Evolutionary conservation across 441 rosid species (phyloP).

Genomic region (Pelargonium citronellum): DNA sequence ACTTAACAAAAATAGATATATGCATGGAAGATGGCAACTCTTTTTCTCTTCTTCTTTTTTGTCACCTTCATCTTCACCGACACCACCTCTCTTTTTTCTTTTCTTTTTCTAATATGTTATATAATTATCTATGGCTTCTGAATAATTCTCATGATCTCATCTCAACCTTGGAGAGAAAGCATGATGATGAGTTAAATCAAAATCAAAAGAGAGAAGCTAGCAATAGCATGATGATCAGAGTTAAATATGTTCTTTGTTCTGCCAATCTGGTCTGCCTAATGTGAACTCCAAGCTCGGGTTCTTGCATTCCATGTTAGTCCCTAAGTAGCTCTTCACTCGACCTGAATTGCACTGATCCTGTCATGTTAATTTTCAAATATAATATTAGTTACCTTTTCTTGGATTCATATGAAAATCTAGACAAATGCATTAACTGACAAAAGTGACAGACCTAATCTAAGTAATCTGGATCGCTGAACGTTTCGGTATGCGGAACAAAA

Average conservation of each 20-base stretch:
- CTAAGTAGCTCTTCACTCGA: constrained; percentile 23
- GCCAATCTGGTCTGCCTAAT: constrained; percentile 79
- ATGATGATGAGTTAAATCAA: neutral
- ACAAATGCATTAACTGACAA: no score
- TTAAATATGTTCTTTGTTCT: constrained; percentile 32
- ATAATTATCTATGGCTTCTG: neutral
- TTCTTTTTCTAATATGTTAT: neutral
- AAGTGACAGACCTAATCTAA: no score
- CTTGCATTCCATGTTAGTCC: constrained; percentile 32
- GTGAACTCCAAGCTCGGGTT: constrained; percentile 73
- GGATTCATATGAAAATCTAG: no score
- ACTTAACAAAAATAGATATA: neutral
- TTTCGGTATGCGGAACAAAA: no score
- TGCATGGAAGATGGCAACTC: neutral
- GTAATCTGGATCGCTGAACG: no score
- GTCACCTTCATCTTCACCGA: no score
- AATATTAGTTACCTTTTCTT: no score
- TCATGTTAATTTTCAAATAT: constrained; percentile 17
- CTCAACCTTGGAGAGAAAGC: neutral
- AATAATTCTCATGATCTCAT: neutral
- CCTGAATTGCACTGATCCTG: constrained; percentile 35
- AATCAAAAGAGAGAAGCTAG: neutral
- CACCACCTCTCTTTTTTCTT: neutral
- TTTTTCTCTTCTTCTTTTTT: neutral
- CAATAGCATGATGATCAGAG: neutral